Evolutionary conservation across 441 rosid species (phyloP).

Genomic region (Populus hybrid): DNA sequence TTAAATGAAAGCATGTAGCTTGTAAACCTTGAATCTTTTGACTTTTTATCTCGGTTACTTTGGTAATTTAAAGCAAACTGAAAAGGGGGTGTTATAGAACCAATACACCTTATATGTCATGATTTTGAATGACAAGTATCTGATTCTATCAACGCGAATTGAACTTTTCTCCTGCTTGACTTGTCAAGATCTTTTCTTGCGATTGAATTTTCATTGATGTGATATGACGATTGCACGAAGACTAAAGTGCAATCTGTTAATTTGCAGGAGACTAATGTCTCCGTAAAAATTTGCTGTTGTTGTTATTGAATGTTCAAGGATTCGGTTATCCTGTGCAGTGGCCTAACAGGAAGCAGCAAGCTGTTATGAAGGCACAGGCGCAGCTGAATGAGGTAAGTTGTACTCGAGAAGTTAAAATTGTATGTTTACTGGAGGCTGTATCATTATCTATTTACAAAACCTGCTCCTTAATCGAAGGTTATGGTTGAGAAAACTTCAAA

Average conservation of each 20-base stretch:
- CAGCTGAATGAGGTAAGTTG: constrained; percentile 58
- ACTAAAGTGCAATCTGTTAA: neutral
- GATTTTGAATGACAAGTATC: neutral
- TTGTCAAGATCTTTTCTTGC: neutral
- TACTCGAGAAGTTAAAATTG: constrained; percentile 5
- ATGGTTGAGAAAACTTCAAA: constrained; percentile 43
- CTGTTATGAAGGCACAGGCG: constrained; percentile 39
- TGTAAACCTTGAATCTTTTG: neutral
- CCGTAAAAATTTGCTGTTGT: neutral
- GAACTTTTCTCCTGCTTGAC: neutral
- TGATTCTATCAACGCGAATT: neutral
- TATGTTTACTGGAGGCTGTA: constrained; percentile 7
- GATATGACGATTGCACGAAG: neutral
- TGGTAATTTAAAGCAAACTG: no score
- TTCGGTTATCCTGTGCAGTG: constrained; percentile 31
- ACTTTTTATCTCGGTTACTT: no score
- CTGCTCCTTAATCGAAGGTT: constrained; percentile 34
- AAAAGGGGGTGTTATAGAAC: no score
- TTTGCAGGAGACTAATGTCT: neutral
- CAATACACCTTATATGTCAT: neutral
- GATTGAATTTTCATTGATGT: neutral
- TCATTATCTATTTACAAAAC: constrained; percentile 5
- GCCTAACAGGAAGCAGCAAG: constrained; percentile 37
- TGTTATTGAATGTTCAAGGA: neutral
- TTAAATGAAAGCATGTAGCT: neutral